These are phyloP conservation scores for Wickerhamiella hasegawae DNA, from an alignment of 805 yeast genomes.

Conservation along the genomic window DNA sequence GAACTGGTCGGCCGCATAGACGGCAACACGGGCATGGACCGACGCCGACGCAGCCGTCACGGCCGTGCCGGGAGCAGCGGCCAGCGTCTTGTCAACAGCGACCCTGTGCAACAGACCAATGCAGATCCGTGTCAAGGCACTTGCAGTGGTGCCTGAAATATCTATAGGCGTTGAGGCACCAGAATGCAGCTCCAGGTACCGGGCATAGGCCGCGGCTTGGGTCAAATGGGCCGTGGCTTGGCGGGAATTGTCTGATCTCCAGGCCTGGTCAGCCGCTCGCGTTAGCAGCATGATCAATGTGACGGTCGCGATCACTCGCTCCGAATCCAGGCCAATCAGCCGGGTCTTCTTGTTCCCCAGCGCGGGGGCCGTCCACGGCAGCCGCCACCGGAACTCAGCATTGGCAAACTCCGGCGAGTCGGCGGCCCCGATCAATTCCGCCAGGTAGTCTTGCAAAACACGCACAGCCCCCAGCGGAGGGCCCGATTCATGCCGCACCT, in stretches of 20 bases:
- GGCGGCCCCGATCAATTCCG: neutral
- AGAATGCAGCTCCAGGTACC: slow-evolving; percentile 12
- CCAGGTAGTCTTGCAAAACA: slow-evolving; percentile 4
- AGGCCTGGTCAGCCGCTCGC: slow-evolving; percentile 8
- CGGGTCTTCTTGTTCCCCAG: slow-evolving; percentile 4
- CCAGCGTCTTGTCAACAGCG: slow-evolving; percentile 15
- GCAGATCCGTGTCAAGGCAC: slow-evolving; percentile 11
- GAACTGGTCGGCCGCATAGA: slow-evolving; percentile 19
- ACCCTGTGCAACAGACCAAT: slow-evolving; percentile 19
- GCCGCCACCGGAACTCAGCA: slow-evolving; percentile 6
- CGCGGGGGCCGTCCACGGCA: slow-evolving; percentile 8
- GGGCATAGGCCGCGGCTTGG: slow-evolving; percentile 14
- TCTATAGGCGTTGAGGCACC: slow-evolving; percentile 11
- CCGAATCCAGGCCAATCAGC: slow-evolving; percentile 11
- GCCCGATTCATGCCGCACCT: slow-evolving; percentile 16
- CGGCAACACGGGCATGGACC: slow-evolving; percentile 19
- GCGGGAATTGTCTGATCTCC: slow-evolving; percentile 7
- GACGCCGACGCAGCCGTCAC: slow-evolving; percentile 13
- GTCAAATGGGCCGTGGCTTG: slow-evolving; percentile 17
- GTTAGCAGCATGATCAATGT: slow-evolving; percentile 12
- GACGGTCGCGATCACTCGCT: slow-evolving; percentile 13
- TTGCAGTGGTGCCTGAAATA: slow-evolving; percentile 13
- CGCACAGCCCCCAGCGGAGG: slow-evolving; percentile 8
- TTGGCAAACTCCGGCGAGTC: neutral
- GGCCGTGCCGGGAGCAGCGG: slow-evolving; percentile 6